Evolutionary conservation across 169 alveolate genomes (phyloP), one percentile per base, ranked within the genome.

Genomic region (Ichthyophthirius multifiliis): DNA sequence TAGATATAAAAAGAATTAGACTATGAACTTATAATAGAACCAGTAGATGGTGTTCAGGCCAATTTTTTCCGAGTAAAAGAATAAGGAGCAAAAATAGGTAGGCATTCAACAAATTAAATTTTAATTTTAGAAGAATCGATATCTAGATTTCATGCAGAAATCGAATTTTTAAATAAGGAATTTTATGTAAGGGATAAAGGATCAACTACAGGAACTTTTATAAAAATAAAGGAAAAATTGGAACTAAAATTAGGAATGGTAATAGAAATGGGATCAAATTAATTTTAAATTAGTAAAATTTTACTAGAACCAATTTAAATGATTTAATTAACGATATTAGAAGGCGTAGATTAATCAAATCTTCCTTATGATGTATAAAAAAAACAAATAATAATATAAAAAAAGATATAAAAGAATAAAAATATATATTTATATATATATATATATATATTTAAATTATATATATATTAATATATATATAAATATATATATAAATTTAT

Each of bases 181-280:
- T 81, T 81, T 41, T 71, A 9, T 30, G 48, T 81, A 1, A 67
- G 73, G 73, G 86, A 81, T 34, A 62, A 84, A 31, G 94, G 92
- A 1, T 64, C 86, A 0, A 86, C 94, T 0, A 90, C 94, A 23
- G 94, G 94, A 3, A 65, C 92, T 6, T 90, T 90, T 55, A 74
- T 90, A 30, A 90, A 86, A 83, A 83, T 90, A 3, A 79, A 89
- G 15, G 32, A 83, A 2, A 77, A 84, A 67, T 78, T 84, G 15
- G 55, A 45, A 7, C 46, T 90, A 2, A 67, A 64, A 37, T 45
- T 55, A 62, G 89, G 89, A n/a, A 86, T 86, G 92, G 78, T 90
- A 82, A 80, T 90, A 43, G 83, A 90, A 55, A 83, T 90, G 90
- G 94, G 94, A 12, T 44, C 86, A 10, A 74, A 82, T 62, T 83